These are phyloP conservation scores for Tulasnella sp. DNA, from an alignment of 768 basidiomycete genomes.

Conservation along the genomic window DNA sequence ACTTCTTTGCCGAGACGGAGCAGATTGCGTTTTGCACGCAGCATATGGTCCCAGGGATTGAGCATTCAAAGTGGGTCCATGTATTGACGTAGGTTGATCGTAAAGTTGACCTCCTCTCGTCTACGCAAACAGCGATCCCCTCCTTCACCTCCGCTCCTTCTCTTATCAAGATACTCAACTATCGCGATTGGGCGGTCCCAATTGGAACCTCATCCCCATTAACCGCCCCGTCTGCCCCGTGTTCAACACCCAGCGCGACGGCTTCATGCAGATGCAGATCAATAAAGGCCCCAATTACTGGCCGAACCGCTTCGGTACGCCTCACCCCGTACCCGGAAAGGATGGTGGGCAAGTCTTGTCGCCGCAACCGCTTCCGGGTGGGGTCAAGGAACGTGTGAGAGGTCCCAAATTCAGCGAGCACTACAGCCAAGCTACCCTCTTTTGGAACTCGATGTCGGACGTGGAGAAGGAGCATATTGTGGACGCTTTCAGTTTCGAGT, in stretches of 20 bases:
- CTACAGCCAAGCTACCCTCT: constrained; percentile 66
- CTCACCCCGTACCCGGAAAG: constrained; percentile 45
- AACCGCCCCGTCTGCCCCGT: constrained; percentile 77
- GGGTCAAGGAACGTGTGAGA: constrained; percentile 48
- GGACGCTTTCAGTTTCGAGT: constrained; percentile 71
- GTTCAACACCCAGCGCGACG: constrained; percentile 64
- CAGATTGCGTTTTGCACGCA: constrained; percentile 84
- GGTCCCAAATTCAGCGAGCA: constrained; percentile 67
- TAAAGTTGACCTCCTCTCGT: constrained; percentile 47
- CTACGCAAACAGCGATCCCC: constrained; percentile 46
- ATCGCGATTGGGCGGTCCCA: constrained; percentile 66
- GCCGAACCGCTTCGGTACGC: constrained; percentile 65
- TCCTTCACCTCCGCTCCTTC: constrained; percentile 82
- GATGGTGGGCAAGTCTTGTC: constrained; percentile 45
- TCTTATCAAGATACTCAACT: constrained; percentile 85
- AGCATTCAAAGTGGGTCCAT: constrained; percentile 37
- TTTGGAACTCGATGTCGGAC: constrained; percentile 72
- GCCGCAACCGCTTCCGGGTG: constrained; percentile 35
- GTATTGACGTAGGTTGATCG: constrained; percentile 56
- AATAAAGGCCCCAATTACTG: constrained; percentile 69
- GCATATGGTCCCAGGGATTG: constrained; percentile 48
- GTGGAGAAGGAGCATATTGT: constrained; percentile 71
- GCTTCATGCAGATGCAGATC: constrained; percentile 54
- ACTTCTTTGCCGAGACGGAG: constrained; percentile 83
- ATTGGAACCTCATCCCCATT: constrained; percentile 67